Conservation (phyloP, 2,329 filamentous ascomycete species). For the Thelonectria rubi region DNA sequence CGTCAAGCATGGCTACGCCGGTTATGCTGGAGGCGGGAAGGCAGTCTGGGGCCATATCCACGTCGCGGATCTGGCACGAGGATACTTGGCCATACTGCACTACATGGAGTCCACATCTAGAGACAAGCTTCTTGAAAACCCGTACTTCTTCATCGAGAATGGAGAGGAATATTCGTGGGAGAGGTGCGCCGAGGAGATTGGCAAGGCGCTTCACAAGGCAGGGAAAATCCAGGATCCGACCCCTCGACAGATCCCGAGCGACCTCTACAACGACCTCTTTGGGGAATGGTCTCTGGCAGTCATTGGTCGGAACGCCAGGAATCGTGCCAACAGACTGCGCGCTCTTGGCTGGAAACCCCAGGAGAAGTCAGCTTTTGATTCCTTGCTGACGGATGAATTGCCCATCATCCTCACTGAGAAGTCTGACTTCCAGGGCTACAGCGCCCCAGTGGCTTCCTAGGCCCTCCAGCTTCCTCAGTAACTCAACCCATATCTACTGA, state of each 20-base stretch:
- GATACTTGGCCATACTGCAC: conserved; percentile 2
- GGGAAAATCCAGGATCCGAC: conserved; percentile 1
- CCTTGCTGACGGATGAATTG: not conserved
- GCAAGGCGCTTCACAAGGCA: conserved; percentile 1
- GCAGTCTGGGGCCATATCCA: conserved; percentile 2
- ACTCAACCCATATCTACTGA: too few relatives aligned
- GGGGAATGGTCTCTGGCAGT: not conserved
- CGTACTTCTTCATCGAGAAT: conserved; percentile 5
- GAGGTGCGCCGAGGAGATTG: not conserved
- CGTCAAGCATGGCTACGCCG: conserved; percentile 6
- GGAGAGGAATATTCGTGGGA: conserved; percentile 6
- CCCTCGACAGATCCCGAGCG: not conserved
- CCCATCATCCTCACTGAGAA: not conserved
- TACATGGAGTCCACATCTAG: conserved; percentile 5
- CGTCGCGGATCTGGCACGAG: conserved; percentile 5
- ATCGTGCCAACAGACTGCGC: conserved; percentile 3
- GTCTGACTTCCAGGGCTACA: not conserved
- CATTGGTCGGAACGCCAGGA: conserved; percentile 2
- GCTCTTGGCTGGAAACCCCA: conserved; percentile 4
- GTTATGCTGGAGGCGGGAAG: not conserved
- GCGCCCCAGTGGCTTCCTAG: conserved; percentile 1
- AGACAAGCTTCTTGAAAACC: not conserved
- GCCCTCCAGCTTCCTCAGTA: too few relatives aligned
- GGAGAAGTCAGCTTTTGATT: conserved; percentile 7
- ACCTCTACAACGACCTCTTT: conserved; percentile 4